phyloP scores from a whole-genome alignment of 2,329 filamentous ascomycete genomes.

The Venturia effusa region DNA sequence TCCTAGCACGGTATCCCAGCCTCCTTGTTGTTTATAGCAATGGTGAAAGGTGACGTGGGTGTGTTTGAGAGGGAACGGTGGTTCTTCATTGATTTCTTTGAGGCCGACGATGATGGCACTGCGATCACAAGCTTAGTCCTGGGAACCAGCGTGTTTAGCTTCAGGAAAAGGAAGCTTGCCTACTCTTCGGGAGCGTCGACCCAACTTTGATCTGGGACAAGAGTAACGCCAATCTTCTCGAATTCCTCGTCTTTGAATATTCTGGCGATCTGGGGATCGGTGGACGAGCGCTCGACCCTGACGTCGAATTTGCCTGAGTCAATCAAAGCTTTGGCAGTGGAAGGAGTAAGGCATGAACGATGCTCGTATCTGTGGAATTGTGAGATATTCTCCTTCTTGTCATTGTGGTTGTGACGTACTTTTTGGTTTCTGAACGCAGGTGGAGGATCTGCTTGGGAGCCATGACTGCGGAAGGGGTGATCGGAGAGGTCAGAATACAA shows the following conservation, averaged over 20 bases:
- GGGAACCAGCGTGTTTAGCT: neutral
- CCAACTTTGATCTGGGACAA: slow-evolving; percentile 28
- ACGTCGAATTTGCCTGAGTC: slow-evolving; percentile 28
- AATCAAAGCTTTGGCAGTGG: slow-evolving; percentile 29
- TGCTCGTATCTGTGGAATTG: slow-evolving; percentile 21
- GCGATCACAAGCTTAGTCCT: neutral
- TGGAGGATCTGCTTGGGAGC: slow-evolving; percentile 21
- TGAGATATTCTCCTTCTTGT: neutral
- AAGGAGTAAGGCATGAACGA: slow-evolving; percentile 27
- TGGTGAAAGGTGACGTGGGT: slow-evolving; percentile 32
- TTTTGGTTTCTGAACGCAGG: slow-evolving; percentile 31
- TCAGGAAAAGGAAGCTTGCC: neutral
- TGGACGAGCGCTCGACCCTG: slow-evolving; percentile 28
- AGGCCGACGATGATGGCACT: slow-evolving; percentile 28
- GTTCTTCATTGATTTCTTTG: slow-evolving; percentile 29
- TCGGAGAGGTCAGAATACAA: neutral
- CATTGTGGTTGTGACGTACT: neutral
- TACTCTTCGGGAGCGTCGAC: slow-evolving; percentile 25
- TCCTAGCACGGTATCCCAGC: slow-evolving; percentile 67
- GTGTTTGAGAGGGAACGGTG: slow-evolving; percentile 24
- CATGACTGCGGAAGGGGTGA: neutral
- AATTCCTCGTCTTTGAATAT: slow-evolving; percentile 33
- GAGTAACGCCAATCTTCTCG: slow-evolving; percentile 24
- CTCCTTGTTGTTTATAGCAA: slow-evolving; percentile 32
- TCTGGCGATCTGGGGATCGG: slow-evolving; percentile 25